Percentiles rank a stretch among this genome's conserved stretches.
phyloP scores from a whole-genome alignment of 2,329 filamentous ascomycete species.

The Ceratocystiopsis brevicomis region DNA sequence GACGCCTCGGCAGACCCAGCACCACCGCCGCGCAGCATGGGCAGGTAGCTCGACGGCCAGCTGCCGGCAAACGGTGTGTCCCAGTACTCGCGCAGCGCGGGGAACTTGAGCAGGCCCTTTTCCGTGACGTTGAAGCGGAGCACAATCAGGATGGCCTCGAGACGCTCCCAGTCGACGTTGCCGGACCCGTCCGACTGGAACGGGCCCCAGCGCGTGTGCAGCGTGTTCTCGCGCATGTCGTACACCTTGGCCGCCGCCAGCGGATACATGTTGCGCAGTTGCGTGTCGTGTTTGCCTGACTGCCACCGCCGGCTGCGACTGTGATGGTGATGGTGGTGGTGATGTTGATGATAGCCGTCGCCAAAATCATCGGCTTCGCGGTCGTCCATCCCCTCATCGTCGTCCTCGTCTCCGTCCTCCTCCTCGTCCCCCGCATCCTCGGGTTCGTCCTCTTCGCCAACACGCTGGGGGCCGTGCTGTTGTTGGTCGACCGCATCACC shows the following conservation, averaged over 20 bases:
- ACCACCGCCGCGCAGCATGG: constrained; percentile 11
- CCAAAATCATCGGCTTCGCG: constrained; percentile 16
- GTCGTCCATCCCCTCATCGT: too few species aligned
- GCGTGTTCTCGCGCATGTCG: constrained; percentile 50
- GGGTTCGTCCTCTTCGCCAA: too few species aligned
- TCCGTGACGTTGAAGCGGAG: constrained; percentile 41
- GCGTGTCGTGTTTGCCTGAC: too few species aligned
- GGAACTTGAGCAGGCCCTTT: constrained; percentile 24
- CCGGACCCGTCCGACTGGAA: constrained; percentile 44
- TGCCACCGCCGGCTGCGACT: too few species aligned
- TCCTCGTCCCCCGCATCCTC: too few species aligned
- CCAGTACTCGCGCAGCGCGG: constrained; percentile 34
- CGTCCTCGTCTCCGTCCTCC: too few species aligned
- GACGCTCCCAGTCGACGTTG: constrained; percentile 59
- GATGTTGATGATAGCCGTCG: constrained; percentile 7
- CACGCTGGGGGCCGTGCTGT: too few species aligned
- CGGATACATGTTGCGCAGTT: constrained; percentile 21
- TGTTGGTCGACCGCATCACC: too few species aligned
- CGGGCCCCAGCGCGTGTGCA: constrained; percentile 47
- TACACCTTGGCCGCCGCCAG: constrained; percentile 54
- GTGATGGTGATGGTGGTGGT: too few species aligned
- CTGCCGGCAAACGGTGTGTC: constrained; percentile 35
- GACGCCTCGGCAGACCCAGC: background rate
- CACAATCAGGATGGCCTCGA: constrained; percentile 52
- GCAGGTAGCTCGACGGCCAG: constrained; percentile 30